Evolutionary conservation across 2,329 filamentous ascomycete genomes (phyloP).

Genomic region (Sordariomycetes sp.): DNA sequence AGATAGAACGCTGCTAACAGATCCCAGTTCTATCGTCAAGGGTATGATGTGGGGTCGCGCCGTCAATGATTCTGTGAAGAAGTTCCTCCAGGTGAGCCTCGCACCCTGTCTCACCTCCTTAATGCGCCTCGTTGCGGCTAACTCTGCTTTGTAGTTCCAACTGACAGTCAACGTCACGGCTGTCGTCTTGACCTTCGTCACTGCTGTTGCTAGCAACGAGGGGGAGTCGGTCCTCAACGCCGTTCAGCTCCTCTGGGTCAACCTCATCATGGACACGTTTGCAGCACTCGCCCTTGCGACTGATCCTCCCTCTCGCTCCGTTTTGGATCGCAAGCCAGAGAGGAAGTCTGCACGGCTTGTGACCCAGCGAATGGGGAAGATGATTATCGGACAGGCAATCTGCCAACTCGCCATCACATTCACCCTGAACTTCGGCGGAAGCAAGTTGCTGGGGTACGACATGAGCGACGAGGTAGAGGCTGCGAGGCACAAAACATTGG

Average conservation of each 20-base stretch:
- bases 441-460: slow-evolving; percentile 37
- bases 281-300: slow-evolving; percentile 34
- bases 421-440: slow-evolving; percentile 46
- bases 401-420: slow-evolving; percentile 47
- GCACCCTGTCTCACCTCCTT: not conserved
- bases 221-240: slow-evolving; percentile 42
- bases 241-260: slow-evolving; percentile 49
- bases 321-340: slow-evolving; percentile 29
- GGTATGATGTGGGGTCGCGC: slow-evolving; percentile 49
- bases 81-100: slow-evolving; percentile 39
- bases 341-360: slow-evolving; percentile 60
- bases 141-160: slow-evolving; percentile 27
- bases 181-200: slow-evolving; percentile 44
- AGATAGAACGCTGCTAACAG: not conserved
- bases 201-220: slow-evolving; percentile 35
- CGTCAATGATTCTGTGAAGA: slow-evolving; percentile 50
- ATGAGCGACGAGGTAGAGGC: slow-evolving; percentile 14
- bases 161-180: slow-evolving; percentile 53
- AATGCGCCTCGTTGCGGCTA: not conserved
- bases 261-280: slow-evolving; percentile 52
- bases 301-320: slow-evolving; percentile 17
- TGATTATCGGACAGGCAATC: slow-evolving; percentile 48
- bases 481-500: slow-evolving; percentile 34
- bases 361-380: slow-evolving; percentile 56
- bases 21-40: slow-evolving; percentile 31